Percentiles rank a stretch among this genome's conserved stretches.
Evolutionary conservation across 2,329 filamentous ascomycete genomes (phyloP).

Genomic region (Tolypocladium paradoxum): DNA sequence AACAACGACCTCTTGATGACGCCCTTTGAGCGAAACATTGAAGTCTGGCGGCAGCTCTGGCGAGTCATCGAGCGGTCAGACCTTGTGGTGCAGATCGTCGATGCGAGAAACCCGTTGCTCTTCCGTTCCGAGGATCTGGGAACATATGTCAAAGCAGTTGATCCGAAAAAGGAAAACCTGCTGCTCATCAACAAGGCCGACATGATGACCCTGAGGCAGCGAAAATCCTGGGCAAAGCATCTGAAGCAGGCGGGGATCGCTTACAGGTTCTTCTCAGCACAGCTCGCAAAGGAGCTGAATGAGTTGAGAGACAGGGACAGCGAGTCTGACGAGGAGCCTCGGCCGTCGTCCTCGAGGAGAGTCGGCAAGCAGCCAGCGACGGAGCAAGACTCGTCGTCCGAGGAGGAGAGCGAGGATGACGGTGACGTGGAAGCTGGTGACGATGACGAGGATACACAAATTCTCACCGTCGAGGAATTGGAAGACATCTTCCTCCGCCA

Average conservation of each 20-base stretch:
- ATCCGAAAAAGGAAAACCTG: constrained; percentile 78
- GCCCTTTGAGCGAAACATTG: constrained; percentile 91
- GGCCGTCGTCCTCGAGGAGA: constrained; percentile 13
- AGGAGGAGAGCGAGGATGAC: constrained; percentile 23
- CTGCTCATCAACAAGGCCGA: constrained; percentile 97
- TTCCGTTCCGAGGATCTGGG: constrained; percentile 94
- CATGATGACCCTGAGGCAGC: constrained; percentile 88
- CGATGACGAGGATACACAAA: constrained; percentile 54
- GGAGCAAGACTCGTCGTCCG: constrained; percentile 10
- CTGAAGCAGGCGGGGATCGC: constrained; percentile 72
- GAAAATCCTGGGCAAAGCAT: constrained; percentile 75
- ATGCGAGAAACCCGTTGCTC: constrained; percentile 86
- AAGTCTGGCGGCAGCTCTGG: constrained; percentile 98
- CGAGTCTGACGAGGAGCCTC: constrained; percentile 27
- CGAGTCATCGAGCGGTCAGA: constrained; percentile 95
- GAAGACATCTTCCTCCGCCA: constrained; percentile 80
- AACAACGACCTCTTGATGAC: constrained; percentile 93
- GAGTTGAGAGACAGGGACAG: constrained; percentile 54
- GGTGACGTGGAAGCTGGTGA: constrained; percentile 9
- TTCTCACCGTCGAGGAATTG: constrained; percentile 85
- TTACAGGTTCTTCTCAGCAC: constrained; percentile 94
- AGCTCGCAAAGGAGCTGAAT: constrained; percentile 79
- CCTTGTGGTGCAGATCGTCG: constrained; percentile 93
- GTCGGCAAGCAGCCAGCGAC: constrained; percentile 13
- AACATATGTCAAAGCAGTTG: constrained; percentile 85